phyloP scores from a whole-genome alignment of 2,329 filamentous ascomycete species.

The Alternaria novae-zelandiae region DNA sequence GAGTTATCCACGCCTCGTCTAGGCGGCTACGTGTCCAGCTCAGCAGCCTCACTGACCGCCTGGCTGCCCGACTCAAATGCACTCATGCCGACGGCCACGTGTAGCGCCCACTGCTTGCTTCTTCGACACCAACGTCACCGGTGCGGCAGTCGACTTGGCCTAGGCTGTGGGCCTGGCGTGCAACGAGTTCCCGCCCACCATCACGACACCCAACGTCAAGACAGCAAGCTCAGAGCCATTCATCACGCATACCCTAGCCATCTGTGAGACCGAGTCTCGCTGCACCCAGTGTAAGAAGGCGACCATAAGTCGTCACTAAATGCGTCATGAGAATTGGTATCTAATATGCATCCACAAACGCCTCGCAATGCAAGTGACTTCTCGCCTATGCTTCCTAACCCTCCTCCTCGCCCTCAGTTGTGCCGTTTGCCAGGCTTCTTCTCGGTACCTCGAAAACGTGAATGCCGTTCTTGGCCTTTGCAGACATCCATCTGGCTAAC shows the following conservation, averaged over 20 bases:
- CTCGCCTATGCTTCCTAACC: neutral
- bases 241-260: neutral
- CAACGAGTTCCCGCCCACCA: neutral
- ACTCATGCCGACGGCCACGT: constrained; percentile 23
- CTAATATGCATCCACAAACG: constrained; percentile 16
- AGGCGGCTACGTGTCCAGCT: constrained; percentile 26
- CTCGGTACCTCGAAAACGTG: constrained; percentile 81
- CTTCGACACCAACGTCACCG: constrained; percentile 1
- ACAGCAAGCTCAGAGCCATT: neutral
- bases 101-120: constrained; percentile 10
- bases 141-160: neutral
- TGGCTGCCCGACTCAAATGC: constrained; percentile 19
- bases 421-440: constrained; percentile 33
- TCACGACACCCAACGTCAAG: neutral
- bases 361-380: constrained; percentile 13
- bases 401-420: constrained; percentile 10
- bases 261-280: neutral
- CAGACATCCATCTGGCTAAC: constrained; percentile 79
- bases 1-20: constrained; percentile 1
- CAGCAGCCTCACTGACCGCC: constrained; percentile 20
- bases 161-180: constrained; percentile 1
- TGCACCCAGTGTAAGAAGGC: neutral
- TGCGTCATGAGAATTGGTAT: constrained; percentile 26
- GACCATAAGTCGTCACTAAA: neutral
- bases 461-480: constrained; percentile 77